Evolutionary conservation across 2,329 filamentous ascomycete species (phyloP).

Genomic region (Diaporthe amygdali): DNA sequence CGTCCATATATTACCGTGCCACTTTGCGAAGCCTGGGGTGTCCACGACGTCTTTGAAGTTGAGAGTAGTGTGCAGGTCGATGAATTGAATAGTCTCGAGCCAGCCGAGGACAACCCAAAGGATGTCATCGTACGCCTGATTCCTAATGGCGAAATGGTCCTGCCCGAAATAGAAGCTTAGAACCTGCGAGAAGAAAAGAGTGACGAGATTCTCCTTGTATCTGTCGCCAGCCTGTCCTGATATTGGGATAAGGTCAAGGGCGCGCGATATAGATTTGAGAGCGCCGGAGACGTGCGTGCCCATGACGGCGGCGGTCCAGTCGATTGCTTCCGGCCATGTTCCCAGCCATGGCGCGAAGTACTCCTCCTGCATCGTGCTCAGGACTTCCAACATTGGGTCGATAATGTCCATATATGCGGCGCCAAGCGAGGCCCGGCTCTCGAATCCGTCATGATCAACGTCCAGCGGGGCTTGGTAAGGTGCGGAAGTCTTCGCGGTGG

Average conservation of each 20-base stretch:
- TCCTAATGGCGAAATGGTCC: constrained; percentile 74
- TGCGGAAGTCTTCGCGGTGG: neutral
- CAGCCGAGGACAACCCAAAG: constrained; percentile 94
- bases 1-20: constrained; percentile 80
- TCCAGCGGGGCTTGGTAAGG: neutral
- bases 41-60: constrained; percentile 54
- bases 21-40: constrained; percentile 44
- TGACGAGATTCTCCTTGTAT: constrained; percentile 77
- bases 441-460: neutral
- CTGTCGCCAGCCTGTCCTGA: constrained; percentile 44
- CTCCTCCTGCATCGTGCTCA: constrained; percentile 70
- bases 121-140: constrained; percentile 88
- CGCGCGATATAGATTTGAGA: constrained; percentile 72
- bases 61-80: constrained; percentile 68
- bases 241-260: constrained; percentile 46
- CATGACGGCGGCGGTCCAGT: constrained; percentile 91
- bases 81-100: constrained; percentile 82
- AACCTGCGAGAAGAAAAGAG: constrained; percentile 79
- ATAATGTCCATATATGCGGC: constrained; percentile 34
- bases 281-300: constrained; percentile 79
- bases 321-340: constrained; percentile 84
- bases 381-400: constrained; percentile 62
- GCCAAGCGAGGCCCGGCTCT: neutral
- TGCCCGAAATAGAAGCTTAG: constrained; percentile 86
- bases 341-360: constrained; percentile 82